phyloP scores from a whole-genome alignment of 305 asterid genomes.

The Striga hermonthica region DNA sequence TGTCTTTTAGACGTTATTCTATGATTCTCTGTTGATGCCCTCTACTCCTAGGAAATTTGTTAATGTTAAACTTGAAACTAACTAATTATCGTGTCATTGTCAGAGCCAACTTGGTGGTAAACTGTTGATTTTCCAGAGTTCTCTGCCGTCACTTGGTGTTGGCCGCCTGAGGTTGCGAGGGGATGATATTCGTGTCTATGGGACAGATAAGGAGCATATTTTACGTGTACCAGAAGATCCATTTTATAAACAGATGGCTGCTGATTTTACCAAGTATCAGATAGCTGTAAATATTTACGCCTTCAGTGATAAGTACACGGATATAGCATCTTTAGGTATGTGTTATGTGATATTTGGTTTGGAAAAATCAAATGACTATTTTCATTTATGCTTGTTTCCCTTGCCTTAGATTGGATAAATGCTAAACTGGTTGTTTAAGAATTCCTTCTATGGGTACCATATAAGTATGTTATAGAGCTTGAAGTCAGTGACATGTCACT shows the following conservation, averaged over 20 bases:
- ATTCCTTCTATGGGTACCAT: no score
- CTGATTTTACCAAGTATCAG: constrained; percentile 94
- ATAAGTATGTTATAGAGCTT: no score
- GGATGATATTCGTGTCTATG: constrained; percentile 78
- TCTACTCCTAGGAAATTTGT: constrained; percentile 11
- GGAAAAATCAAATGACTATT: constrained; percentile 15
- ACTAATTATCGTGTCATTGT: constrained; percentile 33
- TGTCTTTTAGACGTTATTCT: constrained; percentile 3
- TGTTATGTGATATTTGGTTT: constrained; percentile 19
- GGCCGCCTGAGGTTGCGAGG: constrained; percentile 95
- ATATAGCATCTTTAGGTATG: constrained; percentile 89
- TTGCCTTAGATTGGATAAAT: neutral
- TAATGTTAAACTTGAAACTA: constrained; percentile 26
- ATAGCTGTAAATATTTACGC: constrained; percentile 89
- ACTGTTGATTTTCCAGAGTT: constrained; percentile 85
- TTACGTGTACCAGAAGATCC: constrained; percentile 93
- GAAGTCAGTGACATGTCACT: no score
- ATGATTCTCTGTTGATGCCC: constrained; percentile 7
- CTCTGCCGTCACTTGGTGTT: constrained; percentile 88
- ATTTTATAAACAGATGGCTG: constrained; percentile 98
- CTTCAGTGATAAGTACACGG: constrained; percentile 88
- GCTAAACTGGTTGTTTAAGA: constrained; percentile 1
- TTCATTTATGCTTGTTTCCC: constrained; percentile 16
- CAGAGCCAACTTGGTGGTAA: constrained; percentile 98
- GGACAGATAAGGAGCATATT: constrained; percentile 88